Evolutionary conservation across 2,329 filamentous ascomycete genomes (phyloP).

Genomic region (Hawksworthiomyces lignivorus): DNA sequence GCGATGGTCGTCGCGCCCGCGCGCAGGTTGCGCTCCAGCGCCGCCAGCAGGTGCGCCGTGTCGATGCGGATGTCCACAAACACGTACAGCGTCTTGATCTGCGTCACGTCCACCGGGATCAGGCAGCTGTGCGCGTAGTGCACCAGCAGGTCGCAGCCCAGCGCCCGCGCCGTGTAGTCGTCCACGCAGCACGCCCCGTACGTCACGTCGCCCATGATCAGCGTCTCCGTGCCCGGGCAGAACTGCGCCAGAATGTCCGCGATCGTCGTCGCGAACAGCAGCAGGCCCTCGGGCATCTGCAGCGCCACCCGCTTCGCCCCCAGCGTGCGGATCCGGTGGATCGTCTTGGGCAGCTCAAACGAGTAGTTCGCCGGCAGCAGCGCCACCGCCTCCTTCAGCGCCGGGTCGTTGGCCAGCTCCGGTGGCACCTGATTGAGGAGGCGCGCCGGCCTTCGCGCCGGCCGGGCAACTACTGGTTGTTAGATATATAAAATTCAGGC

Average conservation of each 20-base stretch:
- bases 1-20: constrained; percentile 77
- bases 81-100: constrained; percentile 94
- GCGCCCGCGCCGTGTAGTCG: constrained; percentile 88
- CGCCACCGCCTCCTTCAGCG: constrained; percentile 78
- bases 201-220: constrained; percentile 99
- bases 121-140: constrained; percentile 97
- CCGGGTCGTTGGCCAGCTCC: constrained; percentile 76
- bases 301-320: constrained; percentile 77
- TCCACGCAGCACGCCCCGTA: constrained; percentile 99
- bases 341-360: constrained; percentile 97
- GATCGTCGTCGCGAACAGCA: constrained; percentile 94
- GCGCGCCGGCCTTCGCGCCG: constrained; percentile 60
- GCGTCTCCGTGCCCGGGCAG: constrained; percentile 80
- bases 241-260: constrained; percentile 94
- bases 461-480: constrained; percentile 54
- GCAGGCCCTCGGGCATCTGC: constrained; percentile 93
- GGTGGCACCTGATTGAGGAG: constrained; percentile 86
- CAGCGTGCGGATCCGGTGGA: constrained; percentile 80
- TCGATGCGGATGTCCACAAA: constrained; percentile 98
- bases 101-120: constrained; percentile 91
- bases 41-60: constrained; percentile 75
- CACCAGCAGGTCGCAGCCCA: constrained; percentile 89
- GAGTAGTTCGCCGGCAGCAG: constrained; percentile 94
- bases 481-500: neutral
- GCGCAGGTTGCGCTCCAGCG: constrained; percentile 76